phyloP scores from a whole-genome alignment of 2,329 filamentous ascomycete genomes.

The Coniochaeta sp. region DNA sequence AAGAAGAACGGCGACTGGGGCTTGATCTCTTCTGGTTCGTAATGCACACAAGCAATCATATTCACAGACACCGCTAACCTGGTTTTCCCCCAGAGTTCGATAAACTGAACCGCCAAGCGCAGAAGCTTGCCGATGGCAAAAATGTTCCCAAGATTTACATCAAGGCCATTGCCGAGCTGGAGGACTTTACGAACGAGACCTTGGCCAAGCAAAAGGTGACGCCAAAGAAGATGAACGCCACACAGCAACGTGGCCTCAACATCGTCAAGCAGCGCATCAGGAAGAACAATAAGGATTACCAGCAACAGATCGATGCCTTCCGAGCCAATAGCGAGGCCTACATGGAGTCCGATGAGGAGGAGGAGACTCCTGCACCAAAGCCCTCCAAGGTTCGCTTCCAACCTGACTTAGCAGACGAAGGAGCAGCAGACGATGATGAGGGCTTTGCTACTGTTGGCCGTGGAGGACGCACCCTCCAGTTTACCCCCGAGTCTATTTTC shows the following conservation, averaged over 20 bases:
- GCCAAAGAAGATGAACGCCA: slow-evolving; percentile 98
- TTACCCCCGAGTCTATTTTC: slow-evolving; percentile 95
- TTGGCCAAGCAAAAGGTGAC: slow-evolving; percentile 93
- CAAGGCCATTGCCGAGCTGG: slow-evolving; percentile 85
- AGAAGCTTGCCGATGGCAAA: slow-evolving; percentile 69
- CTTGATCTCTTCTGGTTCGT: slow-evolving; percentile 73
- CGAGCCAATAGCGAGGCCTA: slow-evolving; percentile 76
- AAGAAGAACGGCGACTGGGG: slow-evolving; percentile 98
- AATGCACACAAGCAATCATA: neutral
- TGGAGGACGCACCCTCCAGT: slow-evolving; percentile 81
- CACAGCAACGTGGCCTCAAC: slow-evolving; percentile 87
- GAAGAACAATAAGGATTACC: slow-evolving; percentile 97
- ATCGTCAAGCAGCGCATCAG: slow-evolving; percentile 97
- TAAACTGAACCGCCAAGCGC: slow-evolving; percentile 81
- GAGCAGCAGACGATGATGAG: slow-evolving; percentile 63
- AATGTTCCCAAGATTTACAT: slow-evolving; percentile 87
- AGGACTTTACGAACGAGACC: slow-evolving; percentile 90
- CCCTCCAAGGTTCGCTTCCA: slow-evolving; percentile 41
- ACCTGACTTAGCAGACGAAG: slow-evolving; percentile 38
- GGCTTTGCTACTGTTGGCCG: slow-evolving; percentile 86
- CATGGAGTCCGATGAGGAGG: slow-evolving; percentile 79
- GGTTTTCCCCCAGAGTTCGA: slow-evolving; percentile 72
- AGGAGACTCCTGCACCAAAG: slow-evolving; percentile 48
- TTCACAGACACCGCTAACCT: neutral
- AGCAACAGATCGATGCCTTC: slow-evolving; percentile 80